Conservation (phyloP, 768 basidiomycete species). For the Mycena haematopus region DNA sequence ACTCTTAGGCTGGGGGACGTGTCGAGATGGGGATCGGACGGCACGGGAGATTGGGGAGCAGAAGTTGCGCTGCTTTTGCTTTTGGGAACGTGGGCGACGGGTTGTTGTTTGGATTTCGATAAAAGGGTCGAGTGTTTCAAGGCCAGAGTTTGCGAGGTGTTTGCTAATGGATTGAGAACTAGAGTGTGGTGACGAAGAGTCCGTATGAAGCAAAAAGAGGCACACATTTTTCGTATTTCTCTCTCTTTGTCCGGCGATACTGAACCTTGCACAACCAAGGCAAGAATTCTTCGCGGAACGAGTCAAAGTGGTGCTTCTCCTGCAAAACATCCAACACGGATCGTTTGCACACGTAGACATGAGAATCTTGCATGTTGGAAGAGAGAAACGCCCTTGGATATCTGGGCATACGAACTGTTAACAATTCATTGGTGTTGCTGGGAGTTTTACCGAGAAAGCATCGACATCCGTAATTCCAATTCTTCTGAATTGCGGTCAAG, state of each 20-base stretch:
- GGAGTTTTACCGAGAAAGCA: constrained; percentile 65
- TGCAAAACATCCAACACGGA: constrained; percentile 75
- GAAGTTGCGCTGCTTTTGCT: constrained; percentile 43
- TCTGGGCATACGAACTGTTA: constrained; percentile 42
- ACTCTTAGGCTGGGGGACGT: constrained; percentile 61
- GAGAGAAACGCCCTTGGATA: constrained; percentile 77
- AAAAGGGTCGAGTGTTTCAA: constrained; percentile 66
- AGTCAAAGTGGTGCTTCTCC: constrained; percentile 75
- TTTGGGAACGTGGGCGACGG: constrained; percentile 33
- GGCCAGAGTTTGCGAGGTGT: constrained; percentile 56
- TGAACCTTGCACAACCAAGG: constrained; percentile 93
- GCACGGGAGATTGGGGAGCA: constrained; percentile 52
- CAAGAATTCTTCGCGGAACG: constrained; percentile 87
- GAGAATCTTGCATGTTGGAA: constrained; percentile 77
- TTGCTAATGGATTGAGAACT: constrained; percentile 56
- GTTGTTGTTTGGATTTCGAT: constrained; percentile 29
- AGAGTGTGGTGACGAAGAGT: constrained; percentile 5
- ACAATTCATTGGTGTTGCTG: constrained; percentile 13
- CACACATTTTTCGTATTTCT: constrained; percentile 65
- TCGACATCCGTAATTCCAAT: constrained; percentile 73
- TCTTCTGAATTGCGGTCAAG: constrained; percentile 73
- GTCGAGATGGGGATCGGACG: constrained; percentile 42
- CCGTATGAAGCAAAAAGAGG: constrained; percentile 1
- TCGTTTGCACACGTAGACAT: constrained; percentile 87
- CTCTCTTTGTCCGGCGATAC: constrained; percentile 66